Percentiles rank a stretch among this genome's conserved stretches.
Conservation (phyloP, 2,329 filamentous ascomycete genomes). For the Periconia sp. region DNA sequence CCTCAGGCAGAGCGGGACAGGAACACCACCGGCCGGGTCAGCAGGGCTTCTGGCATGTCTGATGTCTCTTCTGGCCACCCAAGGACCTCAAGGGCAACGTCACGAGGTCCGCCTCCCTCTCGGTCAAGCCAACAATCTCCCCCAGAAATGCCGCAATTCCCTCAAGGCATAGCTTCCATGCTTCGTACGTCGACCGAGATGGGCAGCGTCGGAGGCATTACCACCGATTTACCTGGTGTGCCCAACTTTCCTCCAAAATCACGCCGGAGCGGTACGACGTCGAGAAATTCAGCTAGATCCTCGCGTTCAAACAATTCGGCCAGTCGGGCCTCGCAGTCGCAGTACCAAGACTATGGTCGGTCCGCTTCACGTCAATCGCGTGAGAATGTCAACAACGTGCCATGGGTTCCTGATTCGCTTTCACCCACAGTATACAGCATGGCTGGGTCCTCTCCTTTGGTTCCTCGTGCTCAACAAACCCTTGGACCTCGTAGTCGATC, state of each 20-base stretch:
- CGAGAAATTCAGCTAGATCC: slow-evolving; percentile 44
- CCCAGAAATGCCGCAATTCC: slow-evolving; percentile 16
- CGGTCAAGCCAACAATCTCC: background rate
- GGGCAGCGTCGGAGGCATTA: slow-evolving; percentile 47
- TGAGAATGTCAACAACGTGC: slow-evolving; percentile 41
- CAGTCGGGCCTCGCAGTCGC: slow-evolving; percentile 41
- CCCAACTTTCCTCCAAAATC: slow-evolving; percentile 39
- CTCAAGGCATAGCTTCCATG: slow-evolving; percentile 50
- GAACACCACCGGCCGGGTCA: slow-evolving; percentile 50
- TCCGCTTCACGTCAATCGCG: slow-evolving; percentile 45
- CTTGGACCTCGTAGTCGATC: slow-evolving; percentile 47
- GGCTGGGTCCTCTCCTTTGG: slow-evolving; percentile 31
- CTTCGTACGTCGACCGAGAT: slow-evolving; percentile 53
- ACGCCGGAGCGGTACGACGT: slow-evolving; percentile 33
- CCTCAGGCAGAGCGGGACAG: slow-evolving; percentile 42
- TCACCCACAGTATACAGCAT: slow-evolving; percentile 37
- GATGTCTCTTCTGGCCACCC: slow-evolving; percentile 37
- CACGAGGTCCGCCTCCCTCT: slow-evolving; percentile 31
- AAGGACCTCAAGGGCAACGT: slow-evolving; percentile 26
- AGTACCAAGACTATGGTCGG: slow-evolving; percentile 1
- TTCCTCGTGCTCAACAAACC: slow-evolving; percentile 22
- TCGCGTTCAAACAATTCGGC: slow-evolving; percentile 47
- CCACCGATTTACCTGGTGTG: slow-evolving; percentile 40
- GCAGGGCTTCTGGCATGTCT: slow-evolving; percentile 51
- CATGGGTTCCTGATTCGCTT: slow-evolving; percentile 42